These are phyloP conservation scores for Pythium diclinum DNA, from an alignment of 352 stramenopile species.

Conservation along the genomic window DNA sequence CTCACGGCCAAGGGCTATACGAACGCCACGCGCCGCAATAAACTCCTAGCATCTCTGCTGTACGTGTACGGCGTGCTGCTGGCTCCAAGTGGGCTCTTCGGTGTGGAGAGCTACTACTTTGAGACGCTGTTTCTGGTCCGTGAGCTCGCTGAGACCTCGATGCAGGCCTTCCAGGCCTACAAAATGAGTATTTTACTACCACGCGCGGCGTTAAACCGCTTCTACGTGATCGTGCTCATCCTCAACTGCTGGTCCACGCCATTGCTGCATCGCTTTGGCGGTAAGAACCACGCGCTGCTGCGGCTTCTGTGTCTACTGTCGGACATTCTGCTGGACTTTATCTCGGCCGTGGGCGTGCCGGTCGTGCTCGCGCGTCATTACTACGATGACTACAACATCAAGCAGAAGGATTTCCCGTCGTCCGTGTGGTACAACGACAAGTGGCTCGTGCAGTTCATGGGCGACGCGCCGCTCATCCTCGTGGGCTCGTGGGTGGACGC, in stretches of 20 bases:
- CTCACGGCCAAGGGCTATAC: not conserved
- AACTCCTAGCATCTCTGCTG: not conserved
- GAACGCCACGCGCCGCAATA: not conserved
- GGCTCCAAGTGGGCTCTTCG: constrained; percentile 1
- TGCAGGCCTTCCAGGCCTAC: constrained; percentile 19
- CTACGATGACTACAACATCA: constrained; percentile 2
- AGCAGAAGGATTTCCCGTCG: not conserved
- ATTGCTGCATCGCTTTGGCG: constrained; percentile 4
- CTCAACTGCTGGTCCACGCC: constrained; percentile 24
- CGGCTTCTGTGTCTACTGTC: constrained; percentile 12
- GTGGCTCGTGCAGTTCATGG: constrained; percentile 11
- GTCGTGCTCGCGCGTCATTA: constrained; percentile 1
- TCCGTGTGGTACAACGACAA: constrained; percentile 19
- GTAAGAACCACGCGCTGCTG: not conserved
- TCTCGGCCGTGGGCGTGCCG: constrained; percentile 7
- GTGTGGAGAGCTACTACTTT: constrained; percentile 12
- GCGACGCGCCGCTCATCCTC: constrained; percentile 14
- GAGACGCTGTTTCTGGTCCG: constrained; percentile 18
- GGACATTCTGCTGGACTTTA: constrained; percentile 16
- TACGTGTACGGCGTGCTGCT: constrained; percentile 2
- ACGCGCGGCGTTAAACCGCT: constrained; percentile 12
- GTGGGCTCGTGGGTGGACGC: constrained; percentile 8
- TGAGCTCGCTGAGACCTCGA: constrained; percentile 11
- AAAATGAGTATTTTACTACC: constrained; percentile 17
- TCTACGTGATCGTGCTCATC: constrained; percentile 13